phyloP scores from a whole-genome alignment of 176 grass and related monocot genomes.

The Oryza longistaminata region DNA sequence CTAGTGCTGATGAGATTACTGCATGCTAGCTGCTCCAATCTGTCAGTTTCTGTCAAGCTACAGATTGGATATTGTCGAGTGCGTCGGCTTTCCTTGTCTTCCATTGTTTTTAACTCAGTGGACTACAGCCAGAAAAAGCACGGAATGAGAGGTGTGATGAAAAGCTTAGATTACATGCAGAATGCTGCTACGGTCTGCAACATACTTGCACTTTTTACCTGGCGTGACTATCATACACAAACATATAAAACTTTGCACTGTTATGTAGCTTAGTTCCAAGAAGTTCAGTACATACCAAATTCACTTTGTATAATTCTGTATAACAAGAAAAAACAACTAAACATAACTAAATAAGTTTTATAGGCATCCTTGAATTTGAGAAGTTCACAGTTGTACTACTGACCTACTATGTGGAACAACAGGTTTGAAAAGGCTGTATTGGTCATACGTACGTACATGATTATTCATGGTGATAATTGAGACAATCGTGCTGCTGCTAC shows the following conservation, averaged over 20 bases:
- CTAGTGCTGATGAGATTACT: background rate
- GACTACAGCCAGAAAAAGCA: conserved; percentile 39
- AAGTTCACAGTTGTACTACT: background rate
- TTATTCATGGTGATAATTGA: background rate
- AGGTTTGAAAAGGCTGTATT: background rate
- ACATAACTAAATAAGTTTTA: too few species aligned
- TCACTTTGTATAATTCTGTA: too few species aligned
- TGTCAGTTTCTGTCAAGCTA: background rate
- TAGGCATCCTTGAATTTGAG: too few species aligned
- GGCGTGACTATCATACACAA: background rate
- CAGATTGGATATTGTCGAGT: background rate
- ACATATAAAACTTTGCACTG: background rate
- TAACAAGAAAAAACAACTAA: too few species aligned
- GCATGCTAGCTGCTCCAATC: background rate
- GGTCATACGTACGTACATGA: background rate
- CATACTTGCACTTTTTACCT: background rate
- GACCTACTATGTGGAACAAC: too few species aligned
- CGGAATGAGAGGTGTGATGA: background rate
- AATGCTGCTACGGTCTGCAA: background rate
- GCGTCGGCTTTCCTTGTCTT: background rate
- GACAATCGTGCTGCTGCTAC: background rate
- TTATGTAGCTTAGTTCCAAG: too few species aligned
- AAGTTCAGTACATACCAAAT: too few species aligned
- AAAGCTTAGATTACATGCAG: conserved; percentile 7
- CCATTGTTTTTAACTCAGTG: conserved; percentile 41